These are phyloP conservation scores for Lippia alba DNA, from an alignment of 305 asterid genomes.

Conservation along the genomic window DNA sequence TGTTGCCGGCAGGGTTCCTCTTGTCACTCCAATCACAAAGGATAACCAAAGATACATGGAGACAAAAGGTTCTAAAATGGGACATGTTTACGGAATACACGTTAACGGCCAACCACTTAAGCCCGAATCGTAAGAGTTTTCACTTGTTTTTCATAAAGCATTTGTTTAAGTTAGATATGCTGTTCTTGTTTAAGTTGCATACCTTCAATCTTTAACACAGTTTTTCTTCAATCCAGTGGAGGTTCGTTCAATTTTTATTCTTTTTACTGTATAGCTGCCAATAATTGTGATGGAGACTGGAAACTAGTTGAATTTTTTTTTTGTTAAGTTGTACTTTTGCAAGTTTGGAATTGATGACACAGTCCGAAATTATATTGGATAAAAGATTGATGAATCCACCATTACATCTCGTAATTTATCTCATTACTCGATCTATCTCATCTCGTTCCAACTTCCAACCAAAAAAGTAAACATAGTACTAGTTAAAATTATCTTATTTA, in stretches of 20 bases:
- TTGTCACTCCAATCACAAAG: conserved; percentile 62
- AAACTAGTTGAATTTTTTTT: too few relatives aligned
- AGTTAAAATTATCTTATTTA: too few relatives aligned
- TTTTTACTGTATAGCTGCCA: not conserved
- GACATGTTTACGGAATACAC: conserved; percentile 60
- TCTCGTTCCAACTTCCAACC: too few relatives aligned
- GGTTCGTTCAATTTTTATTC: conserved; percentile 2
- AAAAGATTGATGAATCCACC: too few relatives aligned
- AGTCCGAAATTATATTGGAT: too few relatives aligned
- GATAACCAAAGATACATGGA: conserved; percentile 68
- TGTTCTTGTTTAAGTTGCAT: not conserved
- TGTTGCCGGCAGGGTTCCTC: conserved; percentile 77
- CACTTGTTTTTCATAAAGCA: not conserved
- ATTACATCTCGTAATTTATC: too few relatives aligned
- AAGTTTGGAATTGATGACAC: too few relatives aligned
- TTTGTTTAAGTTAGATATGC: not conserved
- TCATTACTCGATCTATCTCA: too few relatives aligned
- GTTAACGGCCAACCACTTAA: conserved; percentile 36
- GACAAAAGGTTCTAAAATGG: conserved; percentile 75
- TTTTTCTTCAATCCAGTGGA: not conserved
- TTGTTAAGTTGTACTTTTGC: too few relatives aligned
- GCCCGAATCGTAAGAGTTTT: conserved; percentile 22
- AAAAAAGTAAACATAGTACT: too few relatives aligned
- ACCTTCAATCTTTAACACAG: not conserved
- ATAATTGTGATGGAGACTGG: too few relatives aligned